Evolutionary conservation across 1,284 basidiomycete species (phyloP), one percentile per base, ranked within the genome.

Genomic region (Mycocalia duriaeana): DNA sequence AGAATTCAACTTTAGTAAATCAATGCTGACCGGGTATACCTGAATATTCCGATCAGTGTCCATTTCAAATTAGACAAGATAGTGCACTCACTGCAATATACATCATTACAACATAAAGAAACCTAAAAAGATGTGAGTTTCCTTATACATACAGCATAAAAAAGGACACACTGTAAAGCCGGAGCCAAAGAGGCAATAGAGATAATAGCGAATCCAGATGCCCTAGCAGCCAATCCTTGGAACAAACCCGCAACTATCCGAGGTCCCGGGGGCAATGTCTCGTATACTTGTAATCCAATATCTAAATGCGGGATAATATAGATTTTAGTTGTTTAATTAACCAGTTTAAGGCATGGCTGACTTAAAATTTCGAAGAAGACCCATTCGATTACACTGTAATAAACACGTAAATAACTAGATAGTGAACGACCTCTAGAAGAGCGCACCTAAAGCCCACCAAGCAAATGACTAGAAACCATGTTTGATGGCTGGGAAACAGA

Each of bases 401-500:
- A 23, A 19, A 37, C 7, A 16, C 16, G 7, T 35, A 11, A 42
- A 24, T 24, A 11, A 18, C 14, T 9, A 11, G 8, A 26, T 14
- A 11, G 23, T 19, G 23, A 22, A 16, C 16, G 7, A 40, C 25
- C 22, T 9, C 20, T 8, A 31, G 20, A 36, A 13, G 7, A 24
- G 61, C 62, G 4, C 42, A 77, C 75, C 74, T 79, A 57, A 79
- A 72, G 8, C 64, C 42, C 7, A 71, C 50, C 3, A 79, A 57
- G 19, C 65, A 65, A 7, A 82, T 72, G 1, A 82, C 60, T 14
- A 93, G 71, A 54, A 89, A 89, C 85, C 88, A 90, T 2, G 89
- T 91, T 59, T 91, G 89, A 46, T 86, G 85, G 16, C 83, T 81
- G 0, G 90, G 90, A 57, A 94, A 75, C 55, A 94, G 71, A 62